Conservation (phyloP, 306 rosid genomes). For the Medicago lupulina region DNA sequence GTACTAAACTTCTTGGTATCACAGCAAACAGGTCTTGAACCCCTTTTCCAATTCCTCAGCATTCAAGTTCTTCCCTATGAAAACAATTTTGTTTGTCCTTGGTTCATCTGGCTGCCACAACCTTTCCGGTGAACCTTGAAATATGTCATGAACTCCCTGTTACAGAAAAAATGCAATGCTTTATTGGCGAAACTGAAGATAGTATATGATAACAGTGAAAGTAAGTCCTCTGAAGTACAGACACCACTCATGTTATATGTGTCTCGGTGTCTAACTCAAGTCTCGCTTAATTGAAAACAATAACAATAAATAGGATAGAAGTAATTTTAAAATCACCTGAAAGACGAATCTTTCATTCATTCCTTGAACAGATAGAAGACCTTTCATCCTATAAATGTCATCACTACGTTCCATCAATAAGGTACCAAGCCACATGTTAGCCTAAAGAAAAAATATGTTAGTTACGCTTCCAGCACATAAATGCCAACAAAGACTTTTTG, state of each 20-base stretch:
- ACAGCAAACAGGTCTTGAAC: conserved; percentile 74
- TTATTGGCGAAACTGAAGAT: conserved; percentile 12
- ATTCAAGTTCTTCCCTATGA: conserved; percentile 90
- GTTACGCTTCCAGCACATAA: conserved; percentile 18
- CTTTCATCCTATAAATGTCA: conserved; percentile 96
- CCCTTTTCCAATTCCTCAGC: conserved; percentile 80
- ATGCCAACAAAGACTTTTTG: conserved; percentile 1
- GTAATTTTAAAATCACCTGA: conserved; percentile 63
- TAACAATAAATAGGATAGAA: background rate
- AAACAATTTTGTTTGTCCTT: conserved; percentile 86
- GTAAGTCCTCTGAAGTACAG: background rate
- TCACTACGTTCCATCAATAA: conserved; percentile 83
- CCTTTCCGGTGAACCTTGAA: conserved; percentile 97
- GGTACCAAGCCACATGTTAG: conserved; percentile 94
- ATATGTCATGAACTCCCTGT: conserved; percentile 98
- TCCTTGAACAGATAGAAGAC: conserved; percentile 86
- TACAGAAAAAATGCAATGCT: conserved; percentile 31
- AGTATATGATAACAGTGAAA: background rate
- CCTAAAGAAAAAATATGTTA: conserved; percentile 52
- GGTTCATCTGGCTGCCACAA: conserved; percentile 84
- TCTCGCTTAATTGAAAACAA: background rate
- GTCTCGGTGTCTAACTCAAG: no score
- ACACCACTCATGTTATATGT: no score
- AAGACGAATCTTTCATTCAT: conserved; percentile 97
- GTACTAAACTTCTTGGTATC: conserved; percentile 37